These are phyloP conservation scores for Phytopythium sindhum DNA, from an alignment of 352 stramenopile species.

Conservation along the genomic window DNA sequence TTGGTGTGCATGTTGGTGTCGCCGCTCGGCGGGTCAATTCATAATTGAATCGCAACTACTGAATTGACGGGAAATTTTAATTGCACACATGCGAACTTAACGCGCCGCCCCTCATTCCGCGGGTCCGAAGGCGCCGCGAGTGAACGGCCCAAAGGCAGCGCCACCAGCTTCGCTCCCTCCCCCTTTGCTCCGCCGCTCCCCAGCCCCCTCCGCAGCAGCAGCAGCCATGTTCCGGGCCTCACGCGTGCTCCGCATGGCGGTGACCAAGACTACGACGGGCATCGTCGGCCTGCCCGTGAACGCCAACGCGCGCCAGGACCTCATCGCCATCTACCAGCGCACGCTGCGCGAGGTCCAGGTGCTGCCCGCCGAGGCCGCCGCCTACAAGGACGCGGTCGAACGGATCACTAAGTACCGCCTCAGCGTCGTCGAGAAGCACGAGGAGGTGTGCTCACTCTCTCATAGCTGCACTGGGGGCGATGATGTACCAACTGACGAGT, in stretches of 20 bases:
- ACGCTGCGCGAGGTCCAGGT: conserved; percentile 79
- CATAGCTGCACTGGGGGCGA: too few relatives aligned
- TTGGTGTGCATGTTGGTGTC: neutral
- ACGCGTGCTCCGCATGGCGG: conserved; percentile 78
- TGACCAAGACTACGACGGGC: conserved; percentile 86
- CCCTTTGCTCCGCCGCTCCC: neutral
- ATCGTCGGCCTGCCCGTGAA: conserved; percentile 84
- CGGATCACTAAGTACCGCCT: conserved; percentile 85
- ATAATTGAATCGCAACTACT: too few relatives aligned
- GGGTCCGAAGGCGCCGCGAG: neutral
- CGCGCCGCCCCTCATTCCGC: too few relatives aligned
- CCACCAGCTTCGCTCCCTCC: neutral
- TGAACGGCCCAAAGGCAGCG: conserved; percentile 2
- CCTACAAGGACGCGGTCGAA: conserved; percentile 77
- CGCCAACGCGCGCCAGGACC: conserved; percentile 74
- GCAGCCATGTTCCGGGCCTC: conserved; percentile 66
- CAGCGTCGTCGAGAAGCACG: conserved; percentile 64
- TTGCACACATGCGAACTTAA: too few relatives aligned
- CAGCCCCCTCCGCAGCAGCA: neutral
- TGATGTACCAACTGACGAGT: conserved; percentile 6
- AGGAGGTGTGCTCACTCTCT: conserved; percentile 75
- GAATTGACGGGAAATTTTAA: neutral
- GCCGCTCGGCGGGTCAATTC: too few relatives aligned
- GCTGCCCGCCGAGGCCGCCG: conserved; percentile 61
- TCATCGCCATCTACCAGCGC: conserved; percentile 83